Percentiles rank a stretch among this genome's conserved stretches.
phyloP scores from a whole-genome alignment of 352 stramenopile species.

The Lagenidium giganteum region DNA sequence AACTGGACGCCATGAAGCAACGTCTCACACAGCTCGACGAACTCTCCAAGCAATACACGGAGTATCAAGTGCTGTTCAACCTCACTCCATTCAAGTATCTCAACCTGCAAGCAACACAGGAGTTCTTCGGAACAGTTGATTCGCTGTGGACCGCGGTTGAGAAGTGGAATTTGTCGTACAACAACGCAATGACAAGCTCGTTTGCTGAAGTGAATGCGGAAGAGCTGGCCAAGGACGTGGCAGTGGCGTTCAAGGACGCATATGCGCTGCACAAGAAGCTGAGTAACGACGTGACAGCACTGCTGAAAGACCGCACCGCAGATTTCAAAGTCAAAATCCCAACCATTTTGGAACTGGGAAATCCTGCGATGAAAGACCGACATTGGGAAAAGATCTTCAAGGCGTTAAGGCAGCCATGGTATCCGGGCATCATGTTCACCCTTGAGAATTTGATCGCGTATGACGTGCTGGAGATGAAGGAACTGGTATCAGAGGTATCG shows the following conservation, averaged over 20 bases:
- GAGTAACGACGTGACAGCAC: constrained; percentile 84
- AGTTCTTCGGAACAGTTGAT: constrained; percentile 83
- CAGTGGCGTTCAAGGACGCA: constrained; percentile 84
- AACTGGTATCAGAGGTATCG: constrained; percentile 82
- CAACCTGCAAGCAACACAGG: constrained; percentile 82
- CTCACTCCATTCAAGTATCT: constrained; percentile 87
- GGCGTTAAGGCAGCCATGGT: constrained; percentile 80
- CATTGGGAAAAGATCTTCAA: constrained; percentile 96
- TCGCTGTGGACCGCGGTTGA: constrained; percentile 82
- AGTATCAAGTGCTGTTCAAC: constrained; percentile 91
- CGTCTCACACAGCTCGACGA: constrained; percentile 84
- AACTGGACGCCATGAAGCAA: constrained; percentile 79
- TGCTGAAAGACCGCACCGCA: constrained; percentile 82
- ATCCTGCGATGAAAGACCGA: constrained; percentile 89
- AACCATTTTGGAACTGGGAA: constrained; percentile 89
- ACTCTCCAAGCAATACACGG: constrained; percentile 87
- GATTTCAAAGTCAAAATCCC: constrained; percentile 91
- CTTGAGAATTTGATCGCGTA: constrained; percentile 86
- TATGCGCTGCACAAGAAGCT: constrained; percentile 90
- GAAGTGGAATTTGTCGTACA: constrained; percentile 83
- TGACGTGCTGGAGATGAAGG: constrained; percentile 86
- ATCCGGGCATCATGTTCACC: constrained; percentile 85
- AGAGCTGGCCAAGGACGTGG: constrained; percentile 84
- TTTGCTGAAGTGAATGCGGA: constrained; percentile 89
- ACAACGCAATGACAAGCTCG: constrained; percentile 68